Percentiles rank a stretch among this genome's conserved stretches.
These are phyloP conservation scores for Spizellomyces sp. DNA, from an alignment of 192 early-diverging fungal species.

Conservation along the genomic window DNA sequence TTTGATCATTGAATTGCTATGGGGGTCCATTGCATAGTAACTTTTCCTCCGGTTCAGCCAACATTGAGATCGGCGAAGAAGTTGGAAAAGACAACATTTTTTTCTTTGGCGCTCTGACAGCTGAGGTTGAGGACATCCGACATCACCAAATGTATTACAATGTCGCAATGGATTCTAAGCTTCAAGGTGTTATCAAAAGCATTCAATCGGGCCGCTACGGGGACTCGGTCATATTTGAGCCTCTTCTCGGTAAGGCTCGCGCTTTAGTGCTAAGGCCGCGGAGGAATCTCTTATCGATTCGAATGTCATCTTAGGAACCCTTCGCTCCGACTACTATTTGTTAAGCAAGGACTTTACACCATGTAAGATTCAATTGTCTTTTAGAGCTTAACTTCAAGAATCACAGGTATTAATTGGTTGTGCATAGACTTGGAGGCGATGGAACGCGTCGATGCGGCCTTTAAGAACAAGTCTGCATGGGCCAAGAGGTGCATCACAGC, in stretches of 20 bases:
- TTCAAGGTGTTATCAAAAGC: conserved; percentile 77
- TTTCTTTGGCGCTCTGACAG: conserved; percentile 90
- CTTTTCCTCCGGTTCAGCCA: conserved; percentile 54
- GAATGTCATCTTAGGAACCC: conserved; percentile 47
- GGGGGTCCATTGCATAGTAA: conserved; percentile 10
- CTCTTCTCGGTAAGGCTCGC: conserved; percentile 33
- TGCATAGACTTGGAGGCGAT: conserved; percentile 68
- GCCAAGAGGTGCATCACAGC: conserved; percentile 86
- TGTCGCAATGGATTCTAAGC: conserved; percentile 73
- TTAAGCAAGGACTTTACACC: conserved; percentile 85
- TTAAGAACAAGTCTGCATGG: conserved; percentile 83
- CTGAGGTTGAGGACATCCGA: conserved; percentile 92
- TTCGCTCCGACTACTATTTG: conserved; percentile 88
- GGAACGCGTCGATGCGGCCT: conserved; percentile 81
- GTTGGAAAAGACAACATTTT: conserved; percentile 98
- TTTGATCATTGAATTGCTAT: background rate
- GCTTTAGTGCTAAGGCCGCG: background rate
- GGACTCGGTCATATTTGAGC: conserved; percentile 56
- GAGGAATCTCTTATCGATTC: background rate
- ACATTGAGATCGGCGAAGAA: conserved; percentile 98
- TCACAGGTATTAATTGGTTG: background rate
- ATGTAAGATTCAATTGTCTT: conserved; percentile 44
- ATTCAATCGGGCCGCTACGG: conserved; percentile 86
- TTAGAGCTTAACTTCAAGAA: too few relatives aligned
- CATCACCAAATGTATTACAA: conserved; percentile 84